A percentile compares a stretch with the other conserved stretches of the same genome.
phyloP scores from a whole-genome alignment of 139 green algal species.

The Zygnema circumcarinatum region DNA sequence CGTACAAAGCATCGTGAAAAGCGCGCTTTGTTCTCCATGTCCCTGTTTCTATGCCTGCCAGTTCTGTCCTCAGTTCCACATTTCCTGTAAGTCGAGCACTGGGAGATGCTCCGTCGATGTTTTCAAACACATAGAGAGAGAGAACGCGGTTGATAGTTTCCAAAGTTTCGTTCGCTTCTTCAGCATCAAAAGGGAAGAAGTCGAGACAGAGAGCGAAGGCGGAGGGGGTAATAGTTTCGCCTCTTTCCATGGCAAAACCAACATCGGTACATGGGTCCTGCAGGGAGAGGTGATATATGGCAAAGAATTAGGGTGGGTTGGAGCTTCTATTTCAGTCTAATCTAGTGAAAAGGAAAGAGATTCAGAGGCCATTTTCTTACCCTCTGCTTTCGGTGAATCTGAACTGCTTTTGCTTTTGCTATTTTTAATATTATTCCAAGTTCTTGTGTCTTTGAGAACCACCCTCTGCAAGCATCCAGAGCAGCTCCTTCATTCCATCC shows the following conservation, averaged over 20 bases:
- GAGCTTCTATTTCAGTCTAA: no score
- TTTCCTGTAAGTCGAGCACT: not conserved
- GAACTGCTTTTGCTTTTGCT: no score
- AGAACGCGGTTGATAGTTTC: not conserved
- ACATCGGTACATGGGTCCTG: not conserved
- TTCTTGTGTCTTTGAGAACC: no score
- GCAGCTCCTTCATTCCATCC: no score
- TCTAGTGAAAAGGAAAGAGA: no score
- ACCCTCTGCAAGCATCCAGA: no score
- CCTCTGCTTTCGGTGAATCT: no score
- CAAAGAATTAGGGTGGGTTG: no score
- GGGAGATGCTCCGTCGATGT: no score
- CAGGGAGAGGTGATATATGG: no score
- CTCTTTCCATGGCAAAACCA: not conserved
- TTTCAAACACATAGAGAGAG: not conserved
- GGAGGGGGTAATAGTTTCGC: not conserved
- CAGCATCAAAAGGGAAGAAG: not conserved
- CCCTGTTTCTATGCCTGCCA: not conserved
- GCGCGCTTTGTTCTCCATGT: not conserved
- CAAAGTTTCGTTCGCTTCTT: not conserved
- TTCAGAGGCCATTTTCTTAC: no score
- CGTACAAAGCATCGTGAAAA: not conserved
- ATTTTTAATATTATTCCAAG: no score
- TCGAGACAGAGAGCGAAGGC: not conserved
- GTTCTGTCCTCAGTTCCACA: not conserved